phyloP scores from a whole-genome alignment of 805 yeast genomes.

The Saturnispora gosingensis region DNA sequence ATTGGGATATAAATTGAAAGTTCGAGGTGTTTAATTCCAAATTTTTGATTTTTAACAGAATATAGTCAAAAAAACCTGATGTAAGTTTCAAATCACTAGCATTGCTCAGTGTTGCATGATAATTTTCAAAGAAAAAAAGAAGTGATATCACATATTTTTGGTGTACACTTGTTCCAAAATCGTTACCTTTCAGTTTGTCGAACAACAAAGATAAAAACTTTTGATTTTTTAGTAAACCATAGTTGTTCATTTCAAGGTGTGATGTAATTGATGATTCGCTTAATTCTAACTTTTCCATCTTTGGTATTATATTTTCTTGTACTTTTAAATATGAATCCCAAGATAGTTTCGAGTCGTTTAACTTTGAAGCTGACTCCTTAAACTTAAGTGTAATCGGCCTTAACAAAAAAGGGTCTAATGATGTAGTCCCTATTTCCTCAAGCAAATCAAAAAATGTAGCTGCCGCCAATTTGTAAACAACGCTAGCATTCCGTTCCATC shows the following conservation, averaged over 20 bases:
- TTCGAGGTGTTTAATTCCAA: conserved; percentile 14
- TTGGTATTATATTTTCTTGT: conserved; percentile 4
- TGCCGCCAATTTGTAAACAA: conserved; percentile 13
- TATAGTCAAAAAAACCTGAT: conserved; percentile 14
- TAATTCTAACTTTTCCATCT: not conserved
- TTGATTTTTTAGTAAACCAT: not conserved
- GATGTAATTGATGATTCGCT: not conserved
- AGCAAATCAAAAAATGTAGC: not conserved
- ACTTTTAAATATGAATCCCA: not conserved
- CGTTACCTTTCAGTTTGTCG: not conserved
- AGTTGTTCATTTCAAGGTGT: not conserved
- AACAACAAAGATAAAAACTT: not conserved
- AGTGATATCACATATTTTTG: not conserved
- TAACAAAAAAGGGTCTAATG: not conserved
- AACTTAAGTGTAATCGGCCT: not conserved
- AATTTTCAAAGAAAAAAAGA: not conserved
- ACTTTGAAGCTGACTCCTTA: not conserved
- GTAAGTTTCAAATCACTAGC: not conserved
- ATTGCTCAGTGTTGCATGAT: not conserved
- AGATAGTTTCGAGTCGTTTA: not conserved
- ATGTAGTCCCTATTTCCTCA: not conserved
- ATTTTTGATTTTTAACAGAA: conserved; percentile 16
- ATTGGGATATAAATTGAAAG: conserved; percentile 15
- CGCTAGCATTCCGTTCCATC: conserved; percentile 3
- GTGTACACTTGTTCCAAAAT: not conserved